Conservation (phyloP, 208 protist species). For the Tritrichomonas musculus region DNA sequence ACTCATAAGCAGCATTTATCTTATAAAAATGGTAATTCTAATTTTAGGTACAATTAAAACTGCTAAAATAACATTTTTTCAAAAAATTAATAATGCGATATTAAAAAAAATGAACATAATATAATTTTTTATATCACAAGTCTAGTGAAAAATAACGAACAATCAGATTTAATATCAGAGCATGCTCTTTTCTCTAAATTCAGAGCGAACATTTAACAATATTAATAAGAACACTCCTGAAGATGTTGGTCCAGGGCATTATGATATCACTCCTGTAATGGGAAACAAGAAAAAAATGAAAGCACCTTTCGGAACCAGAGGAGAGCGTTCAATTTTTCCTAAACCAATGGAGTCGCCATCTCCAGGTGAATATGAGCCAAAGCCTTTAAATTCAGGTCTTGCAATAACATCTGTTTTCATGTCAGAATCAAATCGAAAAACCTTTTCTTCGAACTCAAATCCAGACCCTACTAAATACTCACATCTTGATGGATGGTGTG, state of each 20-base stretch:
- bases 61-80: not conserved
- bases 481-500: not conserved
- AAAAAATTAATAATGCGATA: too few species aligned
- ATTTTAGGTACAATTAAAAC: not conserved
- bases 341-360: not conserved
- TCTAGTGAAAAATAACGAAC: too few species aligned
- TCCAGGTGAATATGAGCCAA: not conserved
- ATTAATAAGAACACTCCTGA: not conserved
- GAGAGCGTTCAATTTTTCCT: not conserved
- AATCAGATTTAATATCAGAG: too few species aligned
- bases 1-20: not conserved
- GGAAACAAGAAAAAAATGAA: slow-evolving; percentile 19
- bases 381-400: not conserved
- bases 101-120: too few species aligned
- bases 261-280: not conserved
- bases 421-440: not conserved
- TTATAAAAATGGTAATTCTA: not conserved
- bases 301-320: slow-evolving; percentile 6
- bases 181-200: too few species aligned
- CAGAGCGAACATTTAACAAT: not conserved
- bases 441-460: not conserved
- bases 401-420: not conserved
- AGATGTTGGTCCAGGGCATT: not conserved
- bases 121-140: too few species aligned
- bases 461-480: not conserved